A percentile compares a stretch with the other conserved stretches of the same genome.
Conservation (phyloP, 208 protist genomes). For the Trypanosoma avium region DNA sequence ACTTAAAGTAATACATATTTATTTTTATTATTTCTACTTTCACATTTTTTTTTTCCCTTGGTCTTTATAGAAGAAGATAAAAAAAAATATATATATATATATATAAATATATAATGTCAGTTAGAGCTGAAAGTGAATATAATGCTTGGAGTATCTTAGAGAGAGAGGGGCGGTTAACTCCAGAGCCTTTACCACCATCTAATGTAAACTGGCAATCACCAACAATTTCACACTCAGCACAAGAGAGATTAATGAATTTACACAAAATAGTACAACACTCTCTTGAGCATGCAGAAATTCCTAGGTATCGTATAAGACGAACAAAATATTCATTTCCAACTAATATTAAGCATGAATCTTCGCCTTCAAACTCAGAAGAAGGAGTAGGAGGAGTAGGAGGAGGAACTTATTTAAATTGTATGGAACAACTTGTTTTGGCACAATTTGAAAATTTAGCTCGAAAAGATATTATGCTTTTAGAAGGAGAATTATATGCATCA, state of each 20-base stretch:
- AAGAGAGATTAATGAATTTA: constrained; percentile 8
- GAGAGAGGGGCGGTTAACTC: not conserved
- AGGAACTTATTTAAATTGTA: constrained; percentile 7
- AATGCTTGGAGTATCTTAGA: not conserved
- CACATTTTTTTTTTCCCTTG: too few species aligned
- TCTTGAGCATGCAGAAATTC: constrained; percentile 20
- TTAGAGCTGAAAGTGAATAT: not conserved
- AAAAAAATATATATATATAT: too few species aligned
- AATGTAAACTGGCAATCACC: too few species aligned
- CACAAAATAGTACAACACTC: constrained; percentile 19
- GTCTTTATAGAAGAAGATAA: not conserved
- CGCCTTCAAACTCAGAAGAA: too few species aligned
- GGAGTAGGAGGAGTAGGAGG: too few species aligned
- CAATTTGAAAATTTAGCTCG: constrained; percentile 20
- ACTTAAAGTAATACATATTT: too few species aligned
- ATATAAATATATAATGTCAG: too few species aligned
- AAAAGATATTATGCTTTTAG: constrained; percentile 7
- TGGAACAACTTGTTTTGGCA: constrained; percentile 17
- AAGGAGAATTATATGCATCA: not conserved
- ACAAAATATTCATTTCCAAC: too few species aligned
- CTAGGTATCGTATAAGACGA: not conserved
- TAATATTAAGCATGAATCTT: not conserved
- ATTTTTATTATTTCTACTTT: too few species aligned
- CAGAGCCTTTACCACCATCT: not conserved
- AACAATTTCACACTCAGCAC: not conserved